A percentile compares a stretch with the other conserved stretches of the same genome.
Evolutionary conservation across 73 alveolate genomes (phyloP).

Genomic region (Tetrahymena thermophila): DNA sequence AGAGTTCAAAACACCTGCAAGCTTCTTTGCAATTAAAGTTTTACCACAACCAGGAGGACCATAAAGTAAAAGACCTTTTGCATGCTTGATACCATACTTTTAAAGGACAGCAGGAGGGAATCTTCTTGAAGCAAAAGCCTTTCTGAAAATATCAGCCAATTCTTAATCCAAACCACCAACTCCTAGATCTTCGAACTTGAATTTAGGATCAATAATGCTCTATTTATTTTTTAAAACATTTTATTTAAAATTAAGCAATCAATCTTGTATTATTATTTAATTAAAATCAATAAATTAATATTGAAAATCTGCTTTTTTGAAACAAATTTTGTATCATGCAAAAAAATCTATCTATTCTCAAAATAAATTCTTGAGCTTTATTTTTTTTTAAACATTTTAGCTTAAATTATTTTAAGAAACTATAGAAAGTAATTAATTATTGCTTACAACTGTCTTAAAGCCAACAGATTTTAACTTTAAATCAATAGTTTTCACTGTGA

Average conservation of each 20-base stretch:
- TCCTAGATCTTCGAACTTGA: constrained; percentile 98
- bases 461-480: background rate
- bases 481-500: background rate
- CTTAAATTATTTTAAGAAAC: too few species aligned
- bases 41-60: constrained; percentile 87
- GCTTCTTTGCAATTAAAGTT: constrained; percentile 69
- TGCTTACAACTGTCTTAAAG: background rate
- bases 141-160: constrained; percentile 95
- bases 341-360: background rate
- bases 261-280: too few species aligned
- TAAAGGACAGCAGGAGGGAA: constrained; percentile 95
- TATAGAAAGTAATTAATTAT: background rate
- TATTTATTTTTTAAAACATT: background rate
- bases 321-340: too few species aligned
- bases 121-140: constrained; percentile 98
- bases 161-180: constrained; percentile 98
- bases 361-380: background rate
- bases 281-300: too few species aligned
- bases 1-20: constrained; percentile 67
- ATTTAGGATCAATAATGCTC: constrained; percentile 58
- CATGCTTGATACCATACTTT: constrained; percentile 89
- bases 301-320: too few species aligned
- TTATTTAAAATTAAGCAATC: too few species aligned
- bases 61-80: constrained; percentile 67
- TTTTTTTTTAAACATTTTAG: background rate